Evolutionary conservation across 2,329 filamentous ascomycete genomes (phyloP).

Genomic region (Pseudogymnoascus sp.): DNA sequence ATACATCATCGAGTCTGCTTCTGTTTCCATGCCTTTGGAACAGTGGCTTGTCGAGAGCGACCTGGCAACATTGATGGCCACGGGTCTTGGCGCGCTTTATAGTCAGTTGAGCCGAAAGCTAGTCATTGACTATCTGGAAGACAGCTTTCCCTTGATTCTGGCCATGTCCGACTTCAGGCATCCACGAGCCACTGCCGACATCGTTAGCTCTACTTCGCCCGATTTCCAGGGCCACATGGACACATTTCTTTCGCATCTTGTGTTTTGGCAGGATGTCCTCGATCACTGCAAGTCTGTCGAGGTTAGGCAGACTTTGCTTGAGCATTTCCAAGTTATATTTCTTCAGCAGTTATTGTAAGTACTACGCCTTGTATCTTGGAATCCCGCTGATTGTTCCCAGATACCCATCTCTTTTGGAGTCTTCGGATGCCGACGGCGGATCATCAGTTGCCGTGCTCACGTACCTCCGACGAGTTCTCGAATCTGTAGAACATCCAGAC

Average conservation of each 20-base stretch:
- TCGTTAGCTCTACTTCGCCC: conserved; percentile 64
- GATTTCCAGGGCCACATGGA: conserved; percentile 81
- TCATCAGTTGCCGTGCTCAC: conserved; percentile 94
- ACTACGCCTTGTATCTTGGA: neutral
- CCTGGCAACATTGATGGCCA: conserved; percentile 93
- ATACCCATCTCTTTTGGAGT: conserved; percentile 92
- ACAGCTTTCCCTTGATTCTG: conserved; percentile 73
- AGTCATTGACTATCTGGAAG: conserved; percentile 67
- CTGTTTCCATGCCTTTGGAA: conserved; percentile 72
- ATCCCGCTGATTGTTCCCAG: conserved; percentile 36
- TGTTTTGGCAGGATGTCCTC: conserved; percentile 97
- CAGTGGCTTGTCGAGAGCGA: conserved; percentile 98
- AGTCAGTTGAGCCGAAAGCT: conserved; percentile 66
- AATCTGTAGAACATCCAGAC: conserved; percentile 85
- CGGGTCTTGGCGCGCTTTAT: conserved; percentile 72
- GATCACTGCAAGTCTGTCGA: conserved; percentile 90
- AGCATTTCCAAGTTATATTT: conserved; percentile 96
- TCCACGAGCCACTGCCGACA: conserved; percentile 58
- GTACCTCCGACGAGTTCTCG: conserved; percentile 83
- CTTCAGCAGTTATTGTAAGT: conserved; percentile 83
- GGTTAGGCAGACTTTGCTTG: conserved; percentile 84
- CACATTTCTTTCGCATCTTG: conserved; percentile 86
- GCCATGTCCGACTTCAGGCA: conserved; percentile 83
- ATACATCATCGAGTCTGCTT: conserved; percentile 92
- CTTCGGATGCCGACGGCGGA: conserved; percentile 91